These are phyloP conservation scores for Opeltia flavorubescens DNA, from an alignment of 495 filamentous ascomycete species.

Conservation along the genomic window DNA sequence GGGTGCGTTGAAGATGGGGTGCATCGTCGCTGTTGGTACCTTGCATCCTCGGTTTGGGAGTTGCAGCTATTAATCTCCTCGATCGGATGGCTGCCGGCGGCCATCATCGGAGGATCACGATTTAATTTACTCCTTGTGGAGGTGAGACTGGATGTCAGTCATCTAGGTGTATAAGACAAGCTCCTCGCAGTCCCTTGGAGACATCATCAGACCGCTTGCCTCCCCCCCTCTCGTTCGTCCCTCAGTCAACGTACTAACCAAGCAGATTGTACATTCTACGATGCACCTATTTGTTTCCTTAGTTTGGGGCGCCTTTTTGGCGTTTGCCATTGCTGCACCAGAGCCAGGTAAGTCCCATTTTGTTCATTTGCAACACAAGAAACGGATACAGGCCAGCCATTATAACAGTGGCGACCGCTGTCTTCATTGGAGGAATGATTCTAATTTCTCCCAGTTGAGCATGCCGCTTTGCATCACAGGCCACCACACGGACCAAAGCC, in stretches of 20 bases:
- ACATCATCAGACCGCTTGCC: not conserved
- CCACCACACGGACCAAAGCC: not conserved
- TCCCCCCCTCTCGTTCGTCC: not conserved
- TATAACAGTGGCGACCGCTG: no score
- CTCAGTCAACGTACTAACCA: not conserved
- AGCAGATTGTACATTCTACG: not conserved
- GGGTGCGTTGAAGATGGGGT: slow-evolving; percentile 1
- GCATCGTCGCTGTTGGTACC: not conserved
- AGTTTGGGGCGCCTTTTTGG: not conserved
- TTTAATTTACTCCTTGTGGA: slow-evolving; percentile 1
- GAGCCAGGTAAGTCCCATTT: not conserved
- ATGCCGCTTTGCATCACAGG: not conserved
- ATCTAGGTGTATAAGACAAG: not conserved
- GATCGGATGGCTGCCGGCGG: not conserved
- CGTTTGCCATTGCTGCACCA: not conserved
- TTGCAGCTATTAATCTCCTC: slow-evolving; percentile 1
- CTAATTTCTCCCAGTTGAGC: not conserved
- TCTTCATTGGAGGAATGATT: not conserved
- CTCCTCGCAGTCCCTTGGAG: not conserved
- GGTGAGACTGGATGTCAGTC: not conserved
- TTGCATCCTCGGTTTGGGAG: not conserved
- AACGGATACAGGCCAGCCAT: no score
- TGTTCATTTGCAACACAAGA: no score
- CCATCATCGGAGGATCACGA: not conserved
- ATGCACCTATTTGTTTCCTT: not conserved